Evolutionary conservation across 768 basidiomycete species (phyloP).

Genomic region (Pisolithus albus): DNA sequence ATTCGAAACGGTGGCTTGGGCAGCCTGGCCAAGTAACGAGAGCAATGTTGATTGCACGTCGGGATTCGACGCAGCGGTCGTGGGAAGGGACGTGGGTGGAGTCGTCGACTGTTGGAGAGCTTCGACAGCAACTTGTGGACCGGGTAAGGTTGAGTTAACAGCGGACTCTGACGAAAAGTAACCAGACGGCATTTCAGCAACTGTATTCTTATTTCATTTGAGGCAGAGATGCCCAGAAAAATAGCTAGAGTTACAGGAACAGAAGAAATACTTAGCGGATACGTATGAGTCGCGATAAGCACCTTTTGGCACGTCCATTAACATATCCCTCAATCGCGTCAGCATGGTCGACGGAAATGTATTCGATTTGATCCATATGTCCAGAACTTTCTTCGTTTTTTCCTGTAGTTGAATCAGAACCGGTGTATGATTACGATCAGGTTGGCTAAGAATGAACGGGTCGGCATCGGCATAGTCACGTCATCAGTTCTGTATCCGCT

Average conservation of each 20-base stretch:
- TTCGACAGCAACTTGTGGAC: conserved; percentile 34
- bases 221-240: conserved; percentile 34
- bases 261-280: conserved; percentile 78
- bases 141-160: conserved; percentile 33
- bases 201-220: conserved; percentile 51
- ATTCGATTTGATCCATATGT: conserved; percentile 90
- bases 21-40: conserved; percentile 64
- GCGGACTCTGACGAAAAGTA: conserved; percentile 54
- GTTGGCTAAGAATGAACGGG: conserved; percentile 11
- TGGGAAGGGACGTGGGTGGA: conserved; percentile 21
- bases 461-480: conserved; percentile 24
- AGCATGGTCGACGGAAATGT: conserved; percentile 81
- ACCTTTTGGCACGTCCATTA: conserved; percentile 76
- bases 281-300: conserved; percentile 65
- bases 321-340: conserved; percentile 61
- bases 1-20: conserved; percentile 34
- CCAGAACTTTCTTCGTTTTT: conserved; percentile 94
- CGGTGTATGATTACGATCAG: conserved; percentile 36
- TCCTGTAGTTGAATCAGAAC: conserved; percentile 56
- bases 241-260: conserved; percentile 62
- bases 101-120: conserved; percentile 22
- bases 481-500: conserved; percentile 22
- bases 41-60: conserved; percentile 59
- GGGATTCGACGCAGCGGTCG: conserved; percentile 17
- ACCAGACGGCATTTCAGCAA: conserved; percentile 50